Evolutionary conservation across 441 rosid species (phyloP), one percentile per base, ranked within the genome.

Genomic region (Euphorbia celastroides): DNA sequence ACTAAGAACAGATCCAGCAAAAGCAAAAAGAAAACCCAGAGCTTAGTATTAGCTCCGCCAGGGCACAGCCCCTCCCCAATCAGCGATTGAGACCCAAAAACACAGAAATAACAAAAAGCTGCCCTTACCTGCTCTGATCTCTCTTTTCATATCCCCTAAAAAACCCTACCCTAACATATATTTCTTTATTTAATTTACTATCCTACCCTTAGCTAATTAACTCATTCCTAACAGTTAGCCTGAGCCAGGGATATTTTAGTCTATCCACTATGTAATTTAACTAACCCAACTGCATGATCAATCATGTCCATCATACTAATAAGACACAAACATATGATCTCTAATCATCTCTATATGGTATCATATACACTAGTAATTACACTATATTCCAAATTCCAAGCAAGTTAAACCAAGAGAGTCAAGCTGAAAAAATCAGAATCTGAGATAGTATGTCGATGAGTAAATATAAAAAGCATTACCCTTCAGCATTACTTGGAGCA

Each of bases 401-500:
- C 36, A 48, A 51, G 19, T 60, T 36, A n/a, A 60, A 42, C 50
- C 41, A 62, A 23, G 56, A 57, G 26, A 56, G 5, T n/a, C 32
- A 22, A 16, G 27, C 11, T 17, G 2, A 27, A 44, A 54, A 72
- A 7, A 41, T 54, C 10, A 46, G 20, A 71, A 51, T 27, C 22
- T 38, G 28, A 63, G 59, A 52, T 50, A 57, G 12, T 17, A 42
- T 26, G 28, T 60, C 34, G 22, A 46, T 11, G 56, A 63, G 28
- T 42, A 36, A 60, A 58, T 27, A 70, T 3, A 34, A 42, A 27
- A 64, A 25, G 19, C 70, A 58, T 77, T 87, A 92, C 99, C 94
- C 84, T 75, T 88, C 96, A 55, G 70, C 60, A 81, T 86, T 92
- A 78, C 70, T 83, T 58, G 83, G 67, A 67, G 82, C 90, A 84